Evolutionary conservation across 768 basidiomycete species (phyloP).

Genomic region (Leccinum longicurvipes): DNA sequence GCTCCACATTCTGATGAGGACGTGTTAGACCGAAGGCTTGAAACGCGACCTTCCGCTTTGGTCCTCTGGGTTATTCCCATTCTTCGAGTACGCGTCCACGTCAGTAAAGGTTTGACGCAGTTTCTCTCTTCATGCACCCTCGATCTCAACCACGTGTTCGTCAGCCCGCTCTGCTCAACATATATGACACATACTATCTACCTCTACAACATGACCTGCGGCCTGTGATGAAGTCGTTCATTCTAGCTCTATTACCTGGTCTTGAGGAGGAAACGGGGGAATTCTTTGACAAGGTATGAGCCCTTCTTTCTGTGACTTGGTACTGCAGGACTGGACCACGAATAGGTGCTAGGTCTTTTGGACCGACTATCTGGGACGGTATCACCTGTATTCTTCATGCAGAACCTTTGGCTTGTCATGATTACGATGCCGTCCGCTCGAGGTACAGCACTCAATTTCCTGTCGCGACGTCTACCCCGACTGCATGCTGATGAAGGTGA

Average conservation of each 20-base stretch:
- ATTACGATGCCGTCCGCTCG: slow-evolving; percentile 84
- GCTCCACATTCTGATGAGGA: slow-evolving; percentile 6
- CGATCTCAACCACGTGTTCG: not conserved
- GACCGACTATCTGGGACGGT: slow-evolving; percentile 82
- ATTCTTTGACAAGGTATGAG: slow-evolving; percentile 82
- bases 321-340: slow-evolving; percentile 10
- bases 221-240: slow-evolving; percentile 91
- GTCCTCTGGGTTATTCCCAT: slow-evolving; percentile 96
- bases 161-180: slow-evolving; percentile 80
- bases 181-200: slow-evolving; percentile 92
- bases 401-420: slow-evolving; percentile 93
- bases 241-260: slow-evolving; percentile 89
- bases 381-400: slow-evolving; percentile 86
- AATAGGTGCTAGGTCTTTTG: slow-evolving; percentile 73
- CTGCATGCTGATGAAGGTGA: slow-evolving; percentile 69
- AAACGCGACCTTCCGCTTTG: slow-evolving; percentile 84
- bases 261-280: slow-evolving; percentile 97
- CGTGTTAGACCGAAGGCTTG: slow-evolving; percentile 74
- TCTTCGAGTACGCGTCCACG: slow-evolving; percentile 99
- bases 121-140: slow-evolving; percentile 3
- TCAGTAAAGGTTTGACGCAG: slow-evolving; percentile 74
- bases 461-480: slow-evolving; percentile 74
- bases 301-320: not conserved
- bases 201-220: slow-evolving; percentile 79
- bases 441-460: slow-evolving; percentile 83